phyloP scores from a whole-genome alignment of 352 stramenopile species.

The Phytophthora sp. region DNA sequence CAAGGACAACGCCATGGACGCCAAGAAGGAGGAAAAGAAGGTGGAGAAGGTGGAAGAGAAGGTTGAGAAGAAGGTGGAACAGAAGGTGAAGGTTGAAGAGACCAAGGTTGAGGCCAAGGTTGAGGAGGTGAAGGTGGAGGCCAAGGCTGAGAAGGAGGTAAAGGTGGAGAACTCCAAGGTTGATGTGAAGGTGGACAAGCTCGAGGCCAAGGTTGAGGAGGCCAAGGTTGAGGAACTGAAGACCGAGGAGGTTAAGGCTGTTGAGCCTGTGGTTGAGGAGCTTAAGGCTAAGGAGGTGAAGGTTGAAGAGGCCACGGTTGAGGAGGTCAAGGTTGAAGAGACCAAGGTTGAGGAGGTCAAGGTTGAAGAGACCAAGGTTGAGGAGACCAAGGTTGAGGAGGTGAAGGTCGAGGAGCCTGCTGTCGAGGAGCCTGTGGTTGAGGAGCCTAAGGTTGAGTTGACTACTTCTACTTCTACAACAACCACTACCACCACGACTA shows the following conservation, averaged over 20 bases:
- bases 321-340: slow-evolving; percentile 8
- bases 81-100: background rate
- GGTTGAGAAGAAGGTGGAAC: slow-evolving; percentile 5
- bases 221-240: slow-evolving; percentile 4
- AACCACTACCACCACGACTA: slow-evolving; percentile 21
- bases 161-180: slow-evolving; percentile 20
- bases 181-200: slow-evolving; percentile 16
- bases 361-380: slow-evolving; percentile 9
- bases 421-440: background rate
- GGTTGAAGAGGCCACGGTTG: background rate
- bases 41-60: slow-evolving; percentile 11
- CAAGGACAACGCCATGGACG: slow-evolving; percentile 37
- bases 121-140: slow-evolving; percentile 1
- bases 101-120: background rate
- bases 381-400: slow-evolving; percentile 11
- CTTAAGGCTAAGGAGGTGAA: slow-evolving; percentile 10
- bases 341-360: slow-evolving; percentile 7
- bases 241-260: slow-evolving; percentile 8
- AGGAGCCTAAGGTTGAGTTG: slow-evolving; percentile 6
- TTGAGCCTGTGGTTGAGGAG: slow-evolving; percentile 6
- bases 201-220: slow-evolving; percentile 10
- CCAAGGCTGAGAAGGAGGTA: slow-evolving; percentile 4
- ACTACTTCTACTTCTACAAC: too few species aligned
- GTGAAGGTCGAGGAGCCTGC: slow-evolving; percentile 1
- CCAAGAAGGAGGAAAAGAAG: slow-evolving; percentile 12